Evolutionary conservation across 2,329 filamentous ascomycete genomes (phyloP).

Genomic region (Pseudocercospora fijiensis): DNA sequence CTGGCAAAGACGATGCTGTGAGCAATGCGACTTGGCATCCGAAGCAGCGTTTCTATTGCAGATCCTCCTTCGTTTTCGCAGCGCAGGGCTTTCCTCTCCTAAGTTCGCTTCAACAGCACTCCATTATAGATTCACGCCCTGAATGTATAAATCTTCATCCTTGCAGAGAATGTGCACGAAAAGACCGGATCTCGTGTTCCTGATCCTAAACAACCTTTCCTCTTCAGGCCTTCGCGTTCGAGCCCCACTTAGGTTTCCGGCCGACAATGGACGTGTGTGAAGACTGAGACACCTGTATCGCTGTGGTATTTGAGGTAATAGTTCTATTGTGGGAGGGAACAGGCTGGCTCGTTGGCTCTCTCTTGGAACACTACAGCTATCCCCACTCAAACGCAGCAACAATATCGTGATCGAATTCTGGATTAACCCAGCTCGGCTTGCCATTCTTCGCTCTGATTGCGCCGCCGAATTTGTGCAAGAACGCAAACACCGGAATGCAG

Average conservation of each 20-base stretch:
- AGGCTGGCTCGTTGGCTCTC: too few species aligned
- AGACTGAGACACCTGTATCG: too few species aligned
- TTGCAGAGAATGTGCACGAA: not conserved
- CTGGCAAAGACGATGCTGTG: not conserved
- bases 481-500: constrained; percentile 21
- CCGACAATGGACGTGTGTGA: too few species aligned
- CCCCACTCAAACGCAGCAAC: not conserved
- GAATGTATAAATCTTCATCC: not conserved
- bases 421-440: constrained; percentile 21
- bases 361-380: not conserved
- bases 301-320: too few species aligned
- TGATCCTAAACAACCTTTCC: not conserved
- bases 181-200: not conserved
- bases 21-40: not conserved
- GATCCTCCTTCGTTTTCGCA: not conserved
- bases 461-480: constrained; percentile 20
- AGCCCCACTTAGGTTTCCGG: not conserved
- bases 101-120: too few species aligned
- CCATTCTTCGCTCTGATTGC: constrained; percentile 16
- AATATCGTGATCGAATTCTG: constrained; percentile 21
- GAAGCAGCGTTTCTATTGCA: not conserved
- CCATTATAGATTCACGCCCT: not conserved
- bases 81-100: too few species aligned
- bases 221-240: not conserved
- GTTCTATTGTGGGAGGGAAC: too few species aligned